phyloP scores from a whole-genome alignment of 2,329 filamentous ascomycete genomes.

The Claviceps pusilla region DNA sequence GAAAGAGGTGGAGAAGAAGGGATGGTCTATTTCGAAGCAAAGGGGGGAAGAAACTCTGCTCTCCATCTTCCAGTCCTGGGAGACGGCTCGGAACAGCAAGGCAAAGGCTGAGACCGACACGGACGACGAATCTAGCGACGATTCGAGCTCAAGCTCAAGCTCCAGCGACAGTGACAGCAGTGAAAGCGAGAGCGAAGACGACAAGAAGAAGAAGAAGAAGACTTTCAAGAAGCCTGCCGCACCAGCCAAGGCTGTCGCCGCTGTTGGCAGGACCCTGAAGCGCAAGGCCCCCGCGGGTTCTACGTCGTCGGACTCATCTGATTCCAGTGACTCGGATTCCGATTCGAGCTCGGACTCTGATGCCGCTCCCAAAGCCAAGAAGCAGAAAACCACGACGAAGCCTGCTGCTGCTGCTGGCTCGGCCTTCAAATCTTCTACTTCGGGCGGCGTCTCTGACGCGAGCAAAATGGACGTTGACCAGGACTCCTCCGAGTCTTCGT shows the following conservation, averaged over 20 bases:
- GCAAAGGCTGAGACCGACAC: conserved; percentile 11
- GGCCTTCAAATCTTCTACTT: conserved; percentile 8
- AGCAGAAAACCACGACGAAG: conserved; percentile 26
- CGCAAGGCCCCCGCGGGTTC: conserved; percentile 23
- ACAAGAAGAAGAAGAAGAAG: conserved; percentile 7
- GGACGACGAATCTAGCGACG: conserved; percentile 18
- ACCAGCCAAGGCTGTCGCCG: conserved; percentile 8
- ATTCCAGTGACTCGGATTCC: conserved; percentile 20
- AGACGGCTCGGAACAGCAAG: conserved; percentile 16
- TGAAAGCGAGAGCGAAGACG: conserved; percentile 13
- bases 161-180: conserved; percentile 15
- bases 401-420: conserved; percentile 5
- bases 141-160: conserved; percentile 17
- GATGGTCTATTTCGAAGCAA: conserved; percentile 21
- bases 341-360: conserved; percentile 29
- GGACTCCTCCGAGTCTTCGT: conserved; percentile 12
- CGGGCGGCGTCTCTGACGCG: conserved; percentile 4
- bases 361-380: conserved; percentile 37
- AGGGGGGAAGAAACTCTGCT: conserved; percentile 27
- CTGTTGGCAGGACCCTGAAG: conserved; percentile 20
- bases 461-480: conserved; percentile 10
- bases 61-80: conserved; percentile 36
- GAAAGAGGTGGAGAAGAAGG: conserved; percentile 44
- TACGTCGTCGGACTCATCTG: conserved; percentile 13
- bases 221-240: conserved; percentile 8